Base-by-base conservation (phyloP, 2,329 filamentous ascomycete species). In the Nemania abortiva region DNA sequence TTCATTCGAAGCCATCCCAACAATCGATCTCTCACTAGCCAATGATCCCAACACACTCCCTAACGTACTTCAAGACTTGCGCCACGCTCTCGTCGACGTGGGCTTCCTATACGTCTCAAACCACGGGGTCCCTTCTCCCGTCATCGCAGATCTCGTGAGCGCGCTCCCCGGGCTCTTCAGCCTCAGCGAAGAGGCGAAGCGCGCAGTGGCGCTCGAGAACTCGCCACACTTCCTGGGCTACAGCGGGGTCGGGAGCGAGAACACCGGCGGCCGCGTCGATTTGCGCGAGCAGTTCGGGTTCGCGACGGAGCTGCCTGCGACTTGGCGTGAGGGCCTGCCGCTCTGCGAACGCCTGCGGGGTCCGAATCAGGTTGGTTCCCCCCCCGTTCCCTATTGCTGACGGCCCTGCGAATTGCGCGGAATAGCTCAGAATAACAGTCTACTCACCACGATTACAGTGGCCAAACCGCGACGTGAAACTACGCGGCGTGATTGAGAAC, bases 201-300 rank as follows among this genome's bases (percentile, higher is more conserved):
- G 75, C 0, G 72, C 72, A 1, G 75, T 86, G 10, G 83, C 82
- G 0, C 79, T 87, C 20, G 77, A 82, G 29, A 85, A 88, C 29
- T 89, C 86, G 1, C 87, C 88, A 10, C 88, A 89, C 74, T 89
- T 90, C 65, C 79, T 90, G 2, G 88, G 88, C 0, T 90, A 89
- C 74, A 88, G 85, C 69, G 83, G 81, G 0, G 82, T 83, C 20
- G 88, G 87, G 0, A 80, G 84, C 27, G 88, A 90, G 75, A 86
- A 79, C 0, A 90, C 89, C 1, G 84, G 85, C 0, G 86, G 87
- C 0, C 77, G 79, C 60, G 73, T 77, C 15, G 88, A 90, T 73
- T 78, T 81, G 20, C 79, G 88, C 20, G 88, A 90, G 75, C 88
- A 90, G 72, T 86, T 89, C 56, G 88, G 90, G 74, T 86, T 88